These are phyloP conservation scores for Tetracladium maxilliforme DNA, from an alignment of 2,329 filamentous ascomycete species.

Conservation along the genomic window DNA sequence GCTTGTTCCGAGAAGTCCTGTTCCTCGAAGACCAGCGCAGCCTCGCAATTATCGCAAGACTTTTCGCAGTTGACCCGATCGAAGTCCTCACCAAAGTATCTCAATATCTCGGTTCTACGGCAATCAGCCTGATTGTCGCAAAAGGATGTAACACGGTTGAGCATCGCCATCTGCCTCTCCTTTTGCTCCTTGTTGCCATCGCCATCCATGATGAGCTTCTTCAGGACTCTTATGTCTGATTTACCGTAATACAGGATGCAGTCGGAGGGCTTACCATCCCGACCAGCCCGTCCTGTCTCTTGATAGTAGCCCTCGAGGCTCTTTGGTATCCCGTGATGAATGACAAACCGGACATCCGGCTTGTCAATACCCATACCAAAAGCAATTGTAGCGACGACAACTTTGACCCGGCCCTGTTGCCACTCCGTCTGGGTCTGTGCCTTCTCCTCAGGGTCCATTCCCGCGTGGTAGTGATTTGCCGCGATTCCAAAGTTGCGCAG, in stretches of 20 bases:
- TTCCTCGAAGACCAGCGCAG: constrained; percentile 52
- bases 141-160: constrained; percentile 71
- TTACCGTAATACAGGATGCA: constrained; percentile 88
- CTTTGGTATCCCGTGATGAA: constrained; percentile 86
- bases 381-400: constrained; percentile 95
- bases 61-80: constrained; percentile 52
- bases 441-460: constrained; percentile 54
- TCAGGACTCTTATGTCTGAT: constrained; percentile 57
- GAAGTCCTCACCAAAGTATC: constrained; percentile 90
- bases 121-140: constrained; percentile 86
- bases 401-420: constrained; percentile 67
- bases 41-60: constrained; percentile 82
- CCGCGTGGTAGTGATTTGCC: constrained; percentile 78
- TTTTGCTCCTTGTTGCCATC: constrained; percentile 69
- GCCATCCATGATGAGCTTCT: constrained; percentile 70
- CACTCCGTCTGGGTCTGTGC: constrained; percentile 60
- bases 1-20: constrained; percentile 70
- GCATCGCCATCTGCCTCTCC: constrained; percentile 69
- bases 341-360: constrained; percentile 87
- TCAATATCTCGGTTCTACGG: constrained; percentile 71
- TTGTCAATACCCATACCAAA: constrained; percentile 99
- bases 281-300: constrained; percentile 86
- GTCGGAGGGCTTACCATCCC: constrained; percentile 74
- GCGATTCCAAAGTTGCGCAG: constrained; percentile 50
- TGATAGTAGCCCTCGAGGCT: constrained; percentile 97